Evolutionary conservation across 768 basidiomycete genomes (phyloP), one percentile per base, ranked within the genome.

Genomic region (Leccinellum rugosiceps): DNA sequence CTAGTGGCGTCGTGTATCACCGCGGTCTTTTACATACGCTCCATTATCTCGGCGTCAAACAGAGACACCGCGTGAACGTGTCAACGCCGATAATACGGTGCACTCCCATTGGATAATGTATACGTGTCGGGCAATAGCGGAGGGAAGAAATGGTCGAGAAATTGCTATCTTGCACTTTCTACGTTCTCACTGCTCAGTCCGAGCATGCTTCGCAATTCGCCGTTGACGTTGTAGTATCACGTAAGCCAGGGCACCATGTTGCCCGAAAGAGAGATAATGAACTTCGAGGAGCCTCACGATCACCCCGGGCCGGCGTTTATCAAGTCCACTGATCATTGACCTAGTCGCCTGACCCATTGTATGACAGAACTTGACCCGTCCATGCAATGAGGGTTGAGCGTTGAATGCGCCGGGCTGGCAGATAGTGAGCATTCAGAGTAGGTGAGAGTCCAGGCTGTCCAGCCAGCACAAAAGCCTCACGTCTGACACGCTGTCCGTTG

Each of bases 21-120:
- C 9, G 31, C 21, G 34, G 30, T 44, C 44, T 58, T 65, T 65
- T 61, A 47, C 10, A 61, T 41, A 14, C 15, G 17, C 19, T n/a
- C 4, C 23, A 32, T 48, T 49, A 58, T 65, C 63, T 54, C n/a
- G 50, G 50, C 28, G n/a, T 25, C 21, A 15, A 6, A 38, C 4
- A 2, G 41, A 41, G 41, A 41, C n/a, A 11, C 41, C 41, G 5
- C 41, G 41, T 41, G 41, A 41, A 41, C 41, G 52, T 51, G 14
- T 28, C 44, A 34, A 49, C 23, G 31, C 46, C 49, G 46, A 47
- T 31, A 28, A 44, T 35, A 30, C 4, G 6, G 3, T 17, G 30
- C 19, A 30, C 6, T 41, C 48, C 45, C 25, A 45, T 51, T 54
- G 23, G 61, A 23, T 6, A 44, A 8, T 19, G 47, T 23, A 23